Evolutionary conservation across 179 eudicot species (phyloP), one percentile per base, ranked within the genome.

Genomic region (Amaranthus tricolor): DNA sequence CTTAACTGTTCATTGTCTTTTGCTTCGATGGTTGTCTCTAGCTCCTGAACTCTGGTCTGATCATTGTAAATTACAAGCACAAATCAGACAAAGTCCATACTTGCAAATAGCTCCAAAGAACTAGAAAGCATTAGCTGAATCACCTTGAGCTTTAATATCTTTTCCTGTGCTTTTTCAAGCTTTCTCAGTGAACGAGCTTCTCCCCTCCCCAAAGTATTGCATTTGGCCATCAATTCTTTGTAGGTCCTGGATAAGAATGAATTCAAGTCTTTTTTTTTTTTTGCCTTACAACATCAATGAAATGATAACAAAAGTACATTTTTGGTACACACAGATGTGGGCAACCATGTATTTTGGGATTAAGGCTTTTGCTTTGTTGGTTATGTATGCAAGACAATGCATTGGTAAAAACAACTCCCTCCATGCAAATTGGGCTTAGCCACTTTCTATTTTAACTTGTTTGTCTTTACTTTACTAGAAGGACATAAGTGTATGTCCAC

Each of bases 161-260:
- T 89, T 50, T 84, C 91, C 53, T 89, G 83, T 65, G 92, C 88
- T 82, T 90, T 89, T 85, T 89, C 90, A 68, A 90, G 97, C 83
- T 95, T 87, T 58, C 73, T 79, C 44, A 57, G 76, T 51, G 80
- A 87, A 66, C 86, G 89, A 52, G 91, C 93, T 80, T 91, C 94
- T 62, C 91, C 92, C 82, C 98, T 88, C 55, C 88, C 96, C 17
- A 93, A 79, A 57, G 75, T 47, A 75, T 86, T 89, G 88, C 90
- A 90, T 83, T 95, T 93, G 20, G 92, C 84, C 89, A 89, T 86
- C 85, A 95, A 78, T 62, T 90, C 91, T 75, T 89, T 92, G 88
- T 87, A 95, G 76, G 79, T 87, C 95, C 98, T 94, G 66, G 3
- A 66, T 49, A 21, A 72, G 60, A 12, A 60, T 16, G 21, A 10